A percentile compares a stretch with the other conserved stretches of the same genome.
These are phyloP conservation scores for Zangia roseola DNA, from an alignment of 768 basidiomycete genomes.

Conservation along the genomic window DNA sequence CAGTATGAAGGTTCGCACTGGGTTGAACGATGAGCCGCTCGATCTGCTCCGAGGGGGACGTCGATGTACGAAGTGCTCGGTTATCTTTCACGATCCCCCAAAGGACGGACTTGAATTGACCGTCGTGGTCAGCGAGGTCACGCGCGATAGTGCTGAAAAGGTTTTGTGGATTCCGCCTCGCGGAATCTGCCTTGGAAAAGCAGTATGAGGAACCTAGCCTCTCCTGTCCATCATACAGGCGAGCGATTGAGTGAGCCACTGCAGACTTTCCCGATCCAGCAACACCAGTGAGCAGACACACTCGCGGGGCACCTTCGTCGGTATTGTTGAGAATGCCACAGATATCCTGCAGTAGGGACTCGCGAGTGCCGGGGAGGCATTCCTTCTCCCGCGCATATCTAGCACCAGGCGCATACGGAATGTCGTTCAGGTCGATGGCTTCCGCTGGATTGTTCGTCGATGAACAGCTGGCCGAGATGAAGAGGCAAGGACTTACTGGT, in stretches of 20 bases:
- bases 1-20: too few species aligned
- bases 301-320: neutral
- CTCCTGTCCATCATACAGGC: conserved; percentile 8
- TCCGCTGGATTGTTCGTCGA: neutral
- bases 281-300: conserved; percentile 18
- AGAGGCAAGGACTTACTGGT: neutral
- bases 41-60: neutral
- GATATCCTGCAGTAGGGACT: conserved; percentile 3
- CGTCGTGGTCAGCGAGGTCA: neutral
- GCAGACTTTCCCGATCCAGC: conserved; percentile 7
- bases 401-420: conserved; percentile 7
- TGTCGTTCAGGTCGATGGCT: conserved; percentile 3
- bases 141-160: conserved; percentile 21
- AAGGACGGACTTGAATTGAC: neutral
- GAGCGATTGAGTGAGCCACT: neutral
- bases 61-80: neutral
- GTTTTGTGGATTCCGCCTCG: conserved; percentile 8
- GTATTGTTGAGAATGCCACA: neutral
- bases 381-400: conserved; percentile 1
- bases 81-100: neutral
- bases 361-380: conserved; percentile 2
- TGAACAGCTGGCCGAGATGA: neutral
- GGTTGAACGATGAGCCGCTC: too few species aligned
- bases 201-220: conserved; percentile 26
- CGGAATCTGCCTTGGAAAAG: conserved; percentile 7